Evolutionary conservation across 768 basidiomycete genomes (phyloP), one percentile per base, ranked within the genome.

Genomic region (Calocybe gangraenosa): DNA sequence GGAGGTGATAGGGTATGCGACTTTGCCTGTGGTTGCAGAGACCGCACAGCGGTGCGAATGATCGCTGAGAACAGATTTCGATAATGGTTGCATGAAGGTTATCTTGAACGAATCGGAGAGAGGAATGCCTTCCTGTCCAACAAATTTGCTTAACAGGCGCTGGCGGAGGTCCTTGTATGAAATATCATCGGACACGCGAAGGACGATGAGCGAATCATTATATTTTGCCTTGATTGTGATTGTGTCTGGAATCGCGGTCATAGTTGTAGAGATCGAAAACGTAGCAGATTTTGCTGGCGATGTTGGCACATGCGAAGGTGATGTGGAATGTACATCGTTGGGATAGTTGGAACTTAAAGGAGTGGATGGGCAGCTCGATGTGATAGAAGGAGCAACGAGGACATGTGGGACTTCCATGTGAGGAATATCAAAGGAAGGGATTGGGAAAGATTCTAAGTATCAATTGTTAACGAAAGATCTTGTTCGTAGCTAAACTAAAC

Each of bases 201-300:
- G 70, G 48, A 84, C 64, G 55, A 89, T 71, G 49, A 84, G 82
- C 20, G 74, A 67, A 50, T 79, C 73, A 53, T 78, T 74, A 51
- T 78, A 75, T 35, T 73, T 73, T 3, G 79, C 87, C 65, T 89
- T 89, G 67, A 88, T 73, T 1, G 73, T 66, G 37, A 86, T 53
- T 19, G 56, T 53, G 31, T 55, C 50, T 51, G 66, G 50, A 52
- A 60, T 52, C 47, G 61, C 47, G 18, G 48, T 44, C 42, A 59
- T 28, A 51, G 56, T 37, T 54, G 61, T 46, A 47, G 62, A 55
- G 54, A 51, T 32, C 58, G 59, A 42, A 49, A 57, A 52, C 42
- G 63, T 58, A 19, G 60, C 57, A 20, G 61, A 53, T 18, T 56
- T 58, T 13, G 63, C 39, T 3, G 54, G 48, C 49, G 50, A 53